phyloP scores from a whole-genome alignment of 352 stramenopile genomes.

The Globisporangium heterothallicum region DNA sequence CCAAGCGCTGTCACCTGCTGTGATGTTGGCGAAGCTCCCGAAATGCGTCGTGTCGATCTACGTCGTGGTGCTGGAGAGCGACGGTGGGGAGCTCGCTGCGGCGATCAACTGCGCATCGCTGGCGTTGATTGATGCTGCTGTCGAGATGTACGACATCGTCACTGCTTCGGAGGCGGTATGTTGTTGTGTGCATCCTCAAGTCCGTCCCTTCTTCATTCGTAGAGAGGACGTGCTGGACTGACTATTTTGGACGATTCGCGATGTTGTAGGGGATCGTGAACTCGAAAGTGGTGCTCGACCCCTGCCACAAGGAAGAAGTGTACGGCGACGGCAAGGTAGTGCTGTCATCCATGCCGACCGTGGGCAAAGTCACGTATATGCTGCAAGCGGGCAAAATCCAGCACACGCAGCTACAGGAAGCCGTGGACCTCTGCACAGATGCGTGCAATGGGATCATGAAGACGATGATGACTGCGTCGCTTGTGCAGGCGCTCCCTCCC shows the following conservation, averaged over 20 bases:
- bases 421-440: constrained; percentile 86
- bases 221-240: too few relatives aligned
- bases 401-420: constrained; percentile 73
- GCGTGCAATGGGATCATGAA: constrained; percentile 57
- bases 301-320: constrained; percentile 58
- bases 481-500: constrained; percentile 34
- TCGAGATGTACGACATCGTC: constrained; percentile 92
- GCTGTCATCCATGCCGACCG: constrained; percentile 83
- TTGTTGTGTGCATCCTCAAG: background rate
- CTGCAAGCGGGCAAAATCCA: constrained; percentile 78
- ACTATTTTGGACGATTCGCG: too few relatives aligned
- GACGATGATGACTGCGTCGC: constrained; percentile 46
- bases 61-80: constrained; percentile 81
- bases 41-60: constrained; percentile 90
- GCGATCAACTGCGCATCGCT: constrained; percentile 86
- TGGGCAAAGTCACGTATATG: constrained; percentile 83
- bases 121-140: constrained; percentile 79
- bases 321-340: constrained; percentile 56
- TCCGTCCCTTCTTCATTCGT: too few relatives aligned
- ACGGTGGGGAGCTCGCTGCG: constrained; percentile 77
- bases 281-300: constrained; percentile 60
- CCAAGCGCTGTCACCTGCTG: constrained; percentile 70
- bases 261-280: constrained; percentile 42
- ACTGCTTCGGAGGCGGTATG: constrained; percentile 55
- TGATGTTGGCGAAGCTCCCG: constrained; percentile 84